Evolutionary conservation across 176 grass and related monocot species (phyloP).

Genomic region (Lolium rigidum): DNA sequence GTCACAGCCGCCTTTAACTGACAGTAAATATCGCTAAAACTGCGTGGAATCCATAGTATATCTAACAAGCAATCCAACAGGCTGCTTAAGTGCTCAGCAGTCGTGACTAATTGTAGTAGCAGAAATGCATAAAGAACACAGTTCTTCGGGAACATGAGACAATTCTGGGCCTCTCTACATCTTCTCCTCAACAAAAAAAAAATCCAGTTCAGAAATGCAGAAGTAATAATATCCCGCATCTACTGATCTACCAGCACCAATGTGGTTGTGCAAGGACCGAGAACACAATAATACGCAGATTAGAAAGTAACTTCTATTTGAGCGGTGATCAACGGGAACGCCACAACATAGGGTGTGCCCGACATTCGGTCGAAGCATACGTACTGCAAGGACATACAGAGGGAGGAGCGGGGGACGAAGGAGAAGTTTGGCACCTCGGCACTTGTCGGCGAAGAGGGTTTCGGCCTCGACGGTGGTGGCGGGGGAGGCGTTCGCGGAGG

Average conservation of each 20-base stretch:
- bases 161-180: background rate
- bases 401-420: background rate
- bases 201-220: constrained; percentile 8
- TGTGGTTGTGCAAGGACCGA: background rate
- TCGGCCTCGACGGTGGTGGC: constrained; percentile 23
- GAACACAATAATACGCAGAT: background rate
- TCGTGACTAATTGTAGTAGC: background rate
- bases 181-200: background rate
- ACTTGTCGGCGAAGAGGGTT: constrained; percentile 35
- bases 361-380: background rate
- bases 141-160: background rate
- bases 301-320: background rate
- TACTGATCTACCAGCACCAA: background rate
- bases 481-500: constrained; percentile 36
- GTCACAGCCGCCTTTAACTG: background rate
- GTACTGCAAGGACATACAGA: background rate
- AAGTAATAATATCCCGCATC: background rate
- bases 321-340: background rate
- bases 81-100: background rate
- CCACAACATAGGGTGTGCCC: background rate
- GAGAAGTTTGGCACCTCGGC: constrained; percentile 25
- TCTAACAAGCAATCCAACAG: constrained; percentile 4
- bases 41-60: background rate
- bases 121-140: background rate
- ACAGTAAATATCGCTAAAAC: background rate